Base-by-base conservation (phyloP, 1,139 yeast species). In the Pichia sp. region DNA sequence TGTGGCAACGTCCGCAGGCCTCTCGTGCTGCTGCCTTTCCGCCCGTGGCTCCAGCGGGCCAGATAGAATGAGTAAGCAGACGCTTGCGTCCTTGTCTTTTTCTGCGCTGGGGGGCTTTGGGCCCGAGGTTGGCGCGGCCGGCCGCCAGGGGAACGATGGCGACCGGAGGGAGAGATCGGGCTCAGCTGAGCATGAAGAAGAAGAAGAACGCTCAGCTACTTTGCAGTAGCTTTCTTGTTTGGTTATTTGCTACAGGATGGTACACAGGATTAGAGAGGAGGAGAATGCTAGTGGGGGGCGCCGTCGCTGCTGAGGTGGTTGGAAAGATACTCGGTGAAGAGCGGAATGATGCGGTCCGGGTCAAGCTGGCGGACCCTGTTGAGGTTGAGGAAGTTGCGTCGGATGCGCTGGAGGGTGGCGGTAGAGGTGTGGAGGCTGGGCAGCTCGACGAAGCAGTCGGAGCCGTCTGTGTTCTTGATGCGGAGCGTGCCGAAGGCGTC, bases 351-450 rank as follows among this genome's bases (percentile, higher is more conserved):
- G 63, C 96, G 74, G 48, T 78, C 82, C 23, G 75, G 67, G 57
- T 87, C 93, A 23, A 84, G 75, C 45, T 84, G 82, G 65, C 96
- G 78, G 78, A 90, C 82, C 63, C 90, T 80, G 68, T 93, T 90
- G 66, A 93, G 75, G 34, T 82, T 76, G 36, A 92, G 81, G 67
- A 87, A 93, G 30, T 92, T 85, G 61, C 99, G 77, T 68, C 97
- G 78, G 30, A 88, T 77, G 59, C 98, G 76, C 65, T 92, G 97
- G 53, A 93, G 70, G 63, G 87, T 90, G 0, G 97, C 90, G 41
- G 86, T 75, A 11, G 90, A 80, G 10, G 89, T 82, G 1, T 77
- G 71, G 10, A 75, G 75, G 2, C 82, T 68, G 0, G 97, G 97
- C 66, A 92, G 72, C 13, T 79, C 80, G 3, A 90, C 79, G 55